Base-by-base conservation (phyloP, 1,284 basidiomycete species). In the Butyriboletus appendiculatus region DNA sequence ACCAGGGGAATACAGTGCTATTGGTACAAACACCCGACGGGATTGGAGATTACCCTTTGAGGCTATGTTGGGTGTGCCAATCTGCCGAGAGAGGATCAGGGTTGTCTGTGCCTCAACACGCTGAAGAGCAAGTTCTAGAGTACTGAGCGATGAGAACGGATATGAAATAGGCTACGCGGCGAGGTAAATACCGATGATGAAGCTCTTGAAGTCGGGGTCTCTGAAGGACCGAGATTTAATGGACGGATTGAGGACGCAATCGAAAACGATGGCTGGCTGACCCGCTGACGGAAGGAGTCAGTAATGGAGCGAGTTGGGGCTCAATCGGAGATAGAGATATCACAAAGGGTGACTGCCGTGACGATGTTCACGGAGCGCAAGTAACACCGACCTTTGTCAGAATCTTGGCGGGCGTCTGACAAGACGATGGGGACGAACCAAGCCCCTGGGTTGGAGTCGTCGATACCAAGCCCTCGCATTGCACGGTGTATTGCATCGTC, bases 371-470 rank as follows among this genome's bases (percentile, higher is more conserved):
- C 46, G 57, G 43, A 61, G 30, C 7, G 44, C 20, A 28, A 33
- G 42, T 42, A 52, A 50, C 30, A 62, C 75, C 54, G 40, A 87
- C 88, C 81, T 82, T 89, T 91, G 71, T 92, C 89, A 26, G 64
- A 74, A 58, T 84, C 87, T 49, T 76, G 67, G 24, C 82, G 75
- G 0, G 79, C 80, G 46, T 86, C 81, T 3, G 87, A 88, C 3
- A 90, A 80, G n/a, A 92, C 72, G 32, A 89, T 79, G 10, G 88
- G 88, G 15, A 90, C 79, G 62, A 81, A 84, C 79, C 82, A 87
- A 15, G 65, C 74, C 10, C 73, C 69, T 20, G 70, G 62, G 34
- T 73, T 69, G 26, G 56, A 62, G 5, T 72, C 66, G 50, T 77
- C 72, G 8, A 72, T 52, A 42, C 80, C 75, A 48, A 79, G 73